These are phyloP conservation scores for Fusarium euwallaceae DNA, from an alignment of 2,329 filamentous ascomycete genomes.

Conservation along the genomic window DNA sequence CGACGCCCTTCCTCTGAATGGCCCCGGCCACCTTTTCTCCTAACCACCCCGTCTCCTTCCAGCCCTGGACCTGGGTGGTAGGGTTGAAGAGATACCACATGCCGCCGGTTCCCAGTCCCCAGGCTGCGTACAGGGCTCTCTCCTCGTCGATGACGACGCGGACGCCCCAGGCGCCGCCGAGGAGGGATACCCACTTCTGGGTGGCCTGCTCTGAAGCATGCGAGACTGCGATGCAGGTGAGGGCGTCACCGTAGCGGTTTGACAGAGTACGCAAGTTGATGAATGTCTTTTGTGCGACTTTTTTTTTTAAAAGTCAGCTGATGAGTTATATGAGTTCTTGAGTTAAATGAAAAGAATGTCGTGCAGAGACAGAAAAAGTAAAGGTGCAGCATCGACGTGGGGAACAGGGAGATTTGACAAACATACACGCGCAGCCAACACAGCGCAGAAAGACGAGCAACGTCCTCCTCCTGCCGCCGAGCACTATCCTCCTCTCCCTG, in stretches of 20 bases:
- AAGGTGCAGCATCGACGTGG: not conserved
- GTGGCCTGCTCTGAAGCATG: conserved; percentile 70
- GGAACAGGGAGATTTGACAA: conserved; percentile 2
- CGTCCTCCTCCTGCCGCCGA: conserved; percentile 59
- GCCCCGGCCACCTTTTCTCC: conserved; percentile 64
- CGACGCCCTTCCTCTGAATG: conserved; percentile 55
- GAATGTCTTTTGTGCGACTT: conserved; percentile 70
- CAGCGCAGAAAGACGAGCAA: conserved; percentile 67
- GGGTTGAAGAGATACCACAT: conserved; percentile 68
- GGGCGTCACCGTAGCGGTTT: conserved; percentile 61
- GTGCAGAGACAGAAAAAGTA: not conserved
- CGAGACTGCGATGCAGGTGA: conserved; percentile 70
- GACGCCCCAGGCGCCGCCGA: conserved; percentile 70
- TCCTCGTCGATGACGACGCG: conserved; percentile 69
- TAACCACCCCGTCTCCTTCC: conserved; percentile 68
- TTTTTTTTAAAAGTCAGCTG: conserved; percentile 7
- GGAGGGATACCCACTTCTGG: conserved; percentile 67
- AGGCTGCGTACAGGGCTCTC: conserved; percentile 69
- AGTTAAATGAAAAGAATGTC: not conserved
- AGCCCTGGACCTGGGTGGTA: conserved; percentile 64
- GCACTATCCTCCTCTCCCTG: conserved; percentile 57
- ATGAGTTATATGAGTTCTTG: not conserved
- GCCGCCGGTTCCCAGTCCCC: conserved; percentile 67
- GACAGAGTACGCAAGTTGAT: conserved; percentile 67
- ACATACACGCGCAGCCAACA: conserved; percentile 68